Conservation (phyloP, 1,139 yeast species). For the Meyerozyma guilliermondii region DNA sequence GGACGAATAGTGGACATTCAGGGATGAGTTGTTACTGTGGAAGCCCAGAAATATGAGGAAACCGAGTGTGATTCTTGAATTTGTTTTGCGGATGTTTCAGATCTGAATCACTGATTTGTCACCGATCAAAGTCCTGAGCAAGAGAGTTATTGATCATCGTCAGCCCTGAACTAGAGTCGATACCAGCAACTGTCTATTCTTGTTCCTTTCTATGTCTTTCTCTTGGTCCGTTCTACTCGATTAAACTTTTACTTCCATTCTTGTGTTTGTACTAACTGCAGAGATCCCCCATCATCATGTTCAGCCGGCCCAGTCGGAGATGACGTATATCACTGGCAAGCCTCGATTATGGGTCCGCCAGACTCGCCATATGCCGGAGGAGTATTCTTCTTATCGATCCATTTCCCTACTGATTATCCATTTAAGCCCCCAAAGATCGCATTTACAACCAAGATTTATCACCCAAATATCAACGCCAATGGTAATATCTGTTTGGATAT, state of each 20-base stretch:
- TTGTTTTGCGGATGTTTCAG: too few relatives aligned
- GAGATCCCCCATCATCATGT: constrained; percentile 99
- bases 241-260: constrained; percentile 7
- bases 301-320: constrained; percentile 99
- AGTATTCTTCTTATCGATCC: constrained; percentile 84
- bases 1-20: too few relatives aligned
- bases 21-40: too few relatives aligned
- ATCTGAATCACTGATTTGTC: too few relatives aligned
- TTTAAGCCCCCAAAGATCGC: constrained; percentile 93
- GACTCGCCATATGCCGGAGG: constrained; percentile 95
- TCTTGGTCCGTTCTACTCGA: too few relatives aligned
- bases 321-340: constrained; percentile 95
- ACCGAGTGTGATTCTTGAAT: too few relatives aligned
- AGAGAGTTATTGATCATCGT: too few relatives aligned
- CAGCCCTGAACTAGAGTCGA: too few relatives aligned
- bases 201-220: too few relatives aligned
- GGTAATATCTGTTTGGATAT: constrained; percentile 86
- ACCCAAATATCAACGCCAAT: constrained; percentile 84
- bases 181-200: too few relatives aligned
- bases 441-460: constrained; percentile 86
- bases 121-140: too few relatives aligned
- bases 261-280: constrained; percentile 16
- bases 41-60: too few relatives aligned
- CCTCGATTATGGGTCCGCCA: constrained; percentile 93
- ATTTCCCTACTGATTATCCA: constrained; percentile 93